Evolutionary conservation across 1,284 basidiomycete species (phyloP).

Genomic region (Abortiporus biennis): DNA sequence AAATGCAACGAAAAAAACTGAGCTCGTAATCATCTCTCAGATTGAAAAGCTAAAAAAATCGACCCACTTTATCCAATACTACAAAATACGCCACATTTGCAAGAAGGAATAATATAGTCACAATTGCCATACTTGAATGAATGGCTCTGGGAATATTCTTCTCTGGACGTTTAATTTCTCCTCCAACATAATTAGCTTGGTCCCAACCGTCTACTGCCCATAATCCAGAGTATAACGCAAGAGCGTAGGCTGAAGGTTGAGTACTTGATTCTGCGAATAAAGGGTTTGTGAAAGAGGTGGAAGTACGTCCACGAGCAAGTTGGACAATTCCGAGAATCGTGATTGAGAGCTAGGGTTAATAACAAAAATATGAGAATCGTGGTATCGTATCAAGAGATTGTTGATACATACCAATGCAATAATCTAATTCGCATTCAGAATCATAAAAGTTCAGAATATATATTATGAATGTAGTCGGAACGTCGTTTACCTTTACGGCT

Average conservation of each 20-base stretch:
- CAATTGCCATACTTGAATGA: slow-evolving; percentile 80
- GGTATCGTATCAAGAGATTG: background rate
- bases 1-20: background rate
- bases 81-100: slow-evolving; percentile 92
- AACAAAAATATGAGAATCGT: background rate
- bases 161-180: slow-evolving; percentile 83
- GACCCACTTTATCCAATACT: slow-evolving; percentile 86
- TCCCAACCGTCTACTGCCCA: slow-evolving; percentile 98
- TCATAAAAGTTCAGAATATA: background rate
- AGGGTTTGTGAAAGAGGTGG: slow-evolving; percentile 55
- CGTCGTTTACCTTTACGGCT: slow-evolving; percentile 65
- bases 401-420: slow-evolving; percentile 45
- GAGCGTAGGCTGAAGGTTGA: slow-evolving; percentile 81
- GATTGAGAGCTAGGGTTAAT: slow-evolving; percentile 52
- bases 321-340: slow-evolving; percentile 72
- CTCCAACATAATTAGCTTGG: slow-evolving; percentile 85
- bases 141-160: slow-evolving; percentile 88
- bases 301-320: slow-evolving; percentile 60
- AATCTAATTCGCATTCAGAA: slow-evolving; percentile 32
- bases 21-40: slow-evolving; percentile 27
- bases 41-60: too few species aligned
- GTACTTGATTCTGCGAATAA: slow-evolving; percentile 73
- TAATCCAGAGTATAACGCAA: slow-evolving; percentile 91
- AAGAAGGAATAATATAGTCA: slow-evolving; percentile 75
- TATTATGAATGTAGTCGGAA: background rate